Base-by-base conservation (phyloP, 495 filamentous ascomycete species). In the Penicillium mononematosum region DNA sequence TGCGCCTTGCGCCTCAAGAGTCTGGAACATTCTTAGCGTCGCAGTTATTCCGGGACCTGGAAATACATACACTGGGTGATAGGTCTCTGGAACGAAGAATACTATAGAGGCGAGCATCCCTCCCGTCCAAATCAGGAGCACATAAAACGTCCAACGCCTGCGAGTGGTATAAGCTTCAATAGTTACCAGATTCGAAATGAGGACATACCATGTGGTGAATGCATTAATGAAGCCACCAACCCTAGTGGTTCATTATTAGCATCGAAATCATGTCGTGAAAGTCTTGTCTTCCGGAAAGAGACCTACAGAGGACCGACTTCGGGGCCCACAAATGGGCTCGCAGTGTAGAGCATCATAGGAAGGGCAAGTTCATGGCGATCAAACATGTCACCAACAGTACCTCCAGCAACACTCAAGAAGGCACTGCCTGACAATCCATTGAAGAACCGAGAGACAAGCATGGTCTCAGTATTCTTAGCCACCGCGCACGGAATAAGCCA, bases 351-450 rank as follows among this genome's bases (percentile, higher is more conserved):
- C 86, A 89, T 88, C 87, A 90, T 90, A 5, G 87, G 88, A 32
- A 81, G 78, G 53, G 83, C 84, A 49, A 97, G 85, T 49, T 92
- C 81, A 45, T 89, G 78, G 24, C 84, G 84, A 16, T 76, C 75
- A 70, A 97, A 98, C 72, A 97, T 73, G 68, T 98, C 92, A 10
- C 91, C 92, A 4, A 96, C 89, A 1, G 91, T 96, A 1, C 92
- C 93, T 27, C 94, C 93, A 4, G 92, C 88, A 4, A 98, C 93
- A 52, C 84, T 88, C 47, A 98, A 72, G 69, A 98, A 98, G 2
- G 93, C 92, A 58, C 84, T 88, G 7, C 94, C 93, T 1, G 90
- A 81, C 16, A 97, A 70, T 0, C 94, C 94, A 63, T 88, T 85
- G 60, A 98, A 81, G 65, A 98, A 97, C 5, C 94, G 85, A 20